These are phyloP conservation scores for Allium sativum DNA, from an alignment of 106 monocot genomes.

Conservation along the genomic window DNA sequence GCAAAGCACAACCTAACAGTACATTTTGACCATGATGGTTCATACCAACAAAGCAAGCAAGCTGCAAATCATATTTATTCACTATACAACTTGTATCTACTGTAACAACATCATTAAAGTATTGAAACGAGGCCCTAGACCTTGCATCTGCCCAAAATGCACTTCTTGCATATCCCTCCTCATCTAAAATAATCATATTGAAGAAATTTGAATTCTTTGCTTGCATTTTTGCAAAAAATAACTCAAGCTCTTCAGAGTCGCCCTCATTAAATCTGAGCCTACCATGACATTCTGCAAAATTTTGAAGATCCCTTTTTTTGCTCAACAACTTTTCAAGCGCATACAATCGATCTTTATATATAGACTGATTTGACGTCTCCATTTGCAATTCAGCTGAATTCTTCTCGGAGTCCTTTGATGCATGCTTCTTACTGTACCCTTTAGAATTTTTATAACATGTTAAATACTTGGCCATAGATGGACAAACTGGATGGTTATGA, in stretches of 20 bases:
- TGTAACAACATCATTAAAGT: slow-evolving; percentile 22
- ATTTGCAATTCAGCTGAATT: neutral
- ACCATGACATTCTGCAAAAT: slow-evolving; percentile 25
- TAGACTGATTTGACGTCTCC: neutral
- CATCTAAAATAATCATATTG: slow-evolving; percentile 23
- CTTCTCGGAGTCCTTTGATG: slow-evolving; percentile 1
- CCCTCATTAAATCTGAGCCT: slow-evolving; percentile 11
- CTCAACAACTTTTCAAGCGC: slow-evolving; percentile 36
- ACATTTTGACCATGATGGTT: slow-evolving; percentile 30
- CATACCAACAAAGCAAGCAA: slow-evolving; percentile 26
- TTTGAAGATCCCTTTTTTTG: slow-evolving; percentile 20
- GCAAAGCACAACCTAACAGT: slow-evolving; percentile 22
- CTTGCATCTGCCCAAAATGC: slow-evolving; percentile 32
- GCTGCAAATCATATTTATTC: slow-evolving; percentile 21
- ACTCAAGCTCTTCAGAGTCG: slow-evolving; percentile 14
- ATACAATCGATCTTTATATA: slow-evolving; percentile 11
- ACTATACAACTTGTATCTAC: slow-evolving; percentile 26
- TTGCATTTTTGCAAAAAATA: slow-evolving; percentile 25
- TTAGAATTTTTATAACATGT: slow-evolving; percentile 32
- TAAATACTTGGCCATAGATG: slow-evolving; percentile 45
- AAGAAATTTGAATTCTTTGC: slow-evolving; percentile 24
- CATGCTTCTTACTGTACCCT: slow-evolving; percentile 24
- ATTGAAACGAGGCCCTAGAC: slow-evolving; percentile 16
- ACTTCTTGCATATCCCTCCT: slow-evolving; percentile 20
- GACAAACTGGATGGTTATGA: slow-evolving; percentile 59